These are phyloP conservation scores for Termitomyces sp. DNA, from an alignment of 768 basidiomycete genomes.

Conservation along the genomic window DNA sequence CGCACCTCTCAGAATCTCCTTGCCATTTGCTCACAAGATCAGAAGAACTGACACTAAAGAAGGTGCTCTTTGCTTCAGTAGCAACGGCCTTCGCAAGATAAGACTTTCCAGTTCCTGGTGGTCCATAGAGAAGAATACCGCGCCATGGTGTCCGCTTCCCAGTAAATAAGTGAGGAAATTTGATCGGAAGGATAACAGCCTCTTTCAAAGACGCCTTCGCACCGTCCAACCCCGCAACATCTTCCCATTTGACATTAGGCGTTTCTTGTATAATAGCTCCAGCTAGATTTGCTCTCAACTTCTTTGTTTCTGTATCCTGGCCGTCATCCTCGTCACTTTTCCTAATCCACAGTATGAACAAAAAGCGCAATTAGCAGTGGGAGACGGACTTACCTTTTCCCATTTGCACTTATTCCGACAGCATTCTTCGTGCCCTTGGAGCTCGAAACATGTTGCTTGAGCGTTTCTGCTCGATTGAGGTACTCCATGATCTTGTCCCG, in stretches of 20 bases:
- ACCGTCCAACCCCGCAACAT: conserved; percentile 92
- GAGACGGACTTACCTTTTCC: conserved; percentile 37
- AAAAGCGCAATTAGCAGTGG: neutral
- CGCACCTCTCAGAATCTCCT: conserved; percentile 93
- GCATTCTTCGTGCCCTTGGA: conserved; percentile 55
- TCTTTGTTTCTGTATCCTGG: conserved; percentile 90
- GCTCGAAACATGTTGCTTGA: conserved; percentile 79
- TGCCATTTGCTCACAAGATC: conserved; percentile 99
- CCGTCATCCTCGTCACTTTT: conserved; percentile 61
- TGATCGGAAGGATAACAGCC: conserved; percentile 98
- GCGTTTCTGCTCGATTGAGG: conserved; percentile 81
- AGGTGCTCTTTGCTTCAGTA: conserved; percentile 98
- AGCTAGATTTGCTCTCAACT: conserved; percentile 85
- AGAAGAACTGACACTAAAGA: conserved; percentile 93
- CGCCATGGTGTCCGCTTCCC: conserved; percentile 98
- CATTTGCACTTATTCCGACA: conserved; percentile 36
- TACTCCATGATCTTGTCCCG: conserved; percentile 88
- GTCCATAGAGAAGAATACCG: conserved; percentile 94
- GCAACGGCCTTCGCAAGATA: conserved; percentile 98
- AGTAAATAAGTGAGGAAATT: conserved; percentile 97
- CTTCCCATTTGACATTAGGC: conserved; percentile 97
- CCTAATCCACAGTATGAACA: conserved; percentile 18
- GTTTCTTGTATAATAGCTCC: conserved; percentile 89
- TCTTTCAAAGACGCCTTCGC: conserved; percentile 97
- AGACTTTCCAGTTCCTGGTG: conserved; percentile 96